Percentiles rank a stretch among this genome's conserved stretches.
Conservation (phyloP, 1,284 basidiomycete species). For the Ceratobasidium papillatum region DNA sequence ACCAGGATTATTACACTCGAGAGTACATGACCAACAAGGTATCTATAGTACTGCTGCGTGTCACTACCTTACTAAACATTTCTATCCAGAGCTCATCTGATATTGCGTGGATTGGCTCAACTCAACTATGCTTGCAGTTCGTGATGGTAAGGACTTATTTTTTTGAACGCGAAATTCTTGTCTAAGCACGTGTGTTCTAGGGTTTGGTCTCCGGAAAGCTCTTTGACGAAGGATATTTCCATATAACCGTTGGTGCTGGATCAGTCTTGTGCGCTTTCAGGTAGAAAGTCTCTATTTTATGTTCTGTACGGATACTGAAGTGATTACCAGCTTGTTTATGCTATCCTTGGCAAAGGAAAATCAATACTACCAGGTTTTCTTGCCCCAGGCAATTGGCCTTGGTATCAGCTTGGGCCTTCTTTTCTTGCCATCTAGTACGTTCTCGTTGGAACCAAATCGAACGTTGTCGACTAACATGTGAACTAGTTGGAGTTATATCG, state of each 20-base stretch:
- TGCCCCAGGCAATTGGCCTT: constrained; percentile 57
- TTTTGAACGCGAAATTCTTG: neutral
- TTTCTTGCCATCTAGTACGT: constrained; percentile 52
- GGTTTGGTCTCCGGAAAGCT: constrained; percentile 34
- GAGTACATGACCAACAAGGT: constrained; percentile 35
- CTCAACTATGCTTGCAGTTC: constrained; percentile 35
- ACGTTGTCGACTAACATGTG: constrained; percentile 51
- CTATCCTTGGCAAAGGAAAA: constrained; percentile 52
- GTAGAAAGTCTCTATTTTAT: neutral
- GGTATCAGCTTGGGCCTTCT: constrained; percentile 58
- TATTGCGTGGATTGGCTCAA: constrained; percentile 38
- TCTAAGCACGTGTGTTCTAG: neutral
- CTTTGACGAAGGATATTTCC: constrained; percentile 33
- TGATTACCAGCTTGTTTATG: constrained; percentile 50
- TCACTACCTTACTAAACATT: neutral
- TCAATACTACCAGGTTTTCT: constrained; percentile 55
- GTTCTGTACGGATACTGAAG: neutral
- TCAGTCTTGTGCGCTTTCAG: constrained; percentile 22
- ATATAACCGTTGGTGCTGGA: constrained; percentile 19
- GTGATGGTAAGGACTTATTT: constrained; percentile 5
- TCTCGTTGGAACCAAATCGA: neutral
- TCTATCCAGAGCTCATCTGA: constrained; percentile 8
- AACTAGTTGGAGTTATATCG: constrained; percentile 60
- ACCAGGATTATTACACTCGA: constrained; percentile 29
- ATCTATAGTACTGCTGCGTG: neutral